These are phyloP conservation scores for Geranium brycei DNA, from an alignment of 345 rosid genomes.

Conservation along the genomic window DNA sequence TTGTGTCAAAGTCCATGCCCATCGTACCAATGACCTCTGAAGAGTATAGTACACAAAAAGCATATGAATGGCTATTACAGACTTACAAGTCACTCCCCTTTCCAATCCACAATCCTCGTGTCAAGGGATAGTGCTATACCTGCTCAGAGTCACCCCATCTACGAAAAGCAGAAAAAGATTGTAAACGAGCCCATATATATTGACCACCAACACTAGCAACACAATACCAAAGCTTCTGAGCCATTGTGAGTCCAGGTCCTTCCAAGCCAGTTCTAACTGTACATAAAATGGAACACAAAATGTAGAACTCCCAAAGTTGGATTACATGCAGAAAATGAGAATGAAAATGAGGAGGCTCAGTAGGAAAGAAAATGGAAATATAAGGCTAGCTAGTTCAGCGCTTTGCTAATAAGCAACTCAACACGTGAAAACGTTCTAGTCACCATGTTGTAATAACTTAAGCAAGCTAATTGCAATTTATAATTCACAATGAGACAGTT, in stretches of 20 bases:
- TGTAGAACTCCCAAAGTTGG: neutral
- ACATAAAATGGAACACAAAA: slow-evolving; percentile 9
- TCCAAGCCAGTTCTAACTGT: slow-evolving; percentile 87
- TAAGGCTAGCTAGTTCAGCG: neutral
- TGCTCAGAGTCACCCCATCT: slow-evolving; percentile 97
- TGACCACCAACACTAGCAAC: slow-evolving; percentile 90
- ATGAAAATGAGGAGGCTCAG: neutral
- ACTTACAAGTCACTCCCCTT: too few species aligned
- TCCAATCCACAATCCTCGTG: neutral
- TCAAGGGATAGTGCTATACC: slow-evolving; percentile 19
- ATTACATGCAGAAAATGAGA: neutral
- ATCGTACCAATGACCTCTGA: slow-evolving; percentile 80
- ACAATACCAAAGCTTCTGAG: slow-evolving; percentile 89
- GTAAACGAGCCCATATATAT: slow-evolving; percentile 77
- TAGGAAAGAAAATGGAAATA: neutral
- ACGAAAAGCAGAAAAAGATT: slow-evolving; percentile 90
- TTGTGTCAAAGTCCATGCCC: slow-evolving; percentile 66
- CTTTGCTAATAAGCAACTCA: neutral
- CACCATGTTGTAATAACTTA: neutral
- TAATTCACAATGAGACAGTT: too few species aligned
- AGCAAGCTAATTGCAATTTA: neutral
- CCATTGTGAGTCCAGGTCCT: slow-evolving; percentile 79
- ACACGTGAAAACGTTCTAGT: neutral
- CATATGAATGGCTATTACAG: neutral
- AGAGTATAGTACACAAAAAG: slow-evolving; percentile 3